Evolutionary conservation across 129 eudicot genomes (phyloP).

Genomic region (Pittosporum tobira): DNA sequence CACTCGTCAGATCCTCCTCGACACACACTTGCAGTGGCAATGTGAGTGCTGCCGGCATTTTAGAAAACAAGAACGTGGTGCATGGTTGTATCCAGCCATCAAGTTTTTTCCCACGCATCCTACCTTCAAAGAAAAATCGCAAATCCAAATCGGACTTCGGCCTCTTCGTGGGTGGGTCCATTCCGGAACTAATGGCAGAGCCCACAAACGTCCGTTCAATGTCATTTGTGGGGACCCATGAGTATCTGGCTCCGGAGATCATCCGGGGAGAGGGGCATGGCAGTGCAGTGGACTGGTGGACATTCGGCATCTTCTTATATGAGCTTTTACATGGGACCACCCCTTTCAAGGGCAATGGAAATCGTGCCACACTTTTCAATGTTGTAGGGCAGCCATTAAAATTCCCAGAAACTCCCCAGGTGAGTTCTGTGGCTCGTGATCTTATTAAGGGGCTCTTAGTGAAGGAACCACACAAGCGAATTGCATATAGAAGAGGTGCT

Average conservation of each 20-base stretch:
- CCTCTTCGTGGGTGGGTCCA: slow-evolving; percentile 38
- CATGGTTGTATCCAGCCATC: slow-evolving; percentile 44
- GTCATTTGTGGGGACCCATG: slow-evolving; percentile 82
- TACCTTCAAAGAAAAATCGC: slow-evolving; percentile 55
- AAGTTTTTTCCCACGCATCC: slow-evolving; percentile 50
- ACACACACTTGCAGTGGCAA: slow-evolving; percentile 22
- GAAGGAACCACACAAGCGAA: slow-evolving; percentile 69
- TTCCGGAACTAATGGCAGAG: slow-evolving; percentile 77
- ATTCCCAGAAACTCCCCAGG: slow-evolving; percentile 58
- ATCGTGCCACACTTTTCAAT: slow-evolving; percentile 57
- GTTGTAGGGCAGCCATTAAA: slow-evolving; percentile 67
- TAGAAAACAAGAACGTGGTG: slow-evolving; percentile 36
- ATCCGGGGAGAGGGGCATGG: slow-evolving; percentile 85
- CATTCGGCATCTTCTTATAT: slow-evolving; percentile 63
- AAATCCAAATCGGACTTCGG: slow-evolving; percentile 72
- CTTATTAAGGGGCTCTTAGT: slow-evolving; percentile 54
- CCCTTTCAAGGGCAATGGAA: slow-evolving; percentile 69
- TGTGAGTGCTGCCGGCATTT: slow-evolving; percentile 17
- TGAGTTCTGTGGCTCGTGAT: slow-evolving; percentile 43
- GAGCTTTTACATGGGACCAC: slow-evolving; percentile 70
- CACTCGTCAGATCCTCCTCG: slow-evolving; percentile 56
- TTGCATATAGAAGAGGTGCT: slow-evolving; percentile 66
- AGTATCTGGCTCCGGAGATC: slow-evolving; percentile 72
- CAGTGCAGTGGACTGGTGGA: slow-evolving; percentile 90
- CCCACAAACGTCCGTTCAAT: slow-evolving; percentile 70